Evolutionary conservation across 208 protist genomes (phyloP).

Genomic region (Trypanosoma congolense): DNA sequence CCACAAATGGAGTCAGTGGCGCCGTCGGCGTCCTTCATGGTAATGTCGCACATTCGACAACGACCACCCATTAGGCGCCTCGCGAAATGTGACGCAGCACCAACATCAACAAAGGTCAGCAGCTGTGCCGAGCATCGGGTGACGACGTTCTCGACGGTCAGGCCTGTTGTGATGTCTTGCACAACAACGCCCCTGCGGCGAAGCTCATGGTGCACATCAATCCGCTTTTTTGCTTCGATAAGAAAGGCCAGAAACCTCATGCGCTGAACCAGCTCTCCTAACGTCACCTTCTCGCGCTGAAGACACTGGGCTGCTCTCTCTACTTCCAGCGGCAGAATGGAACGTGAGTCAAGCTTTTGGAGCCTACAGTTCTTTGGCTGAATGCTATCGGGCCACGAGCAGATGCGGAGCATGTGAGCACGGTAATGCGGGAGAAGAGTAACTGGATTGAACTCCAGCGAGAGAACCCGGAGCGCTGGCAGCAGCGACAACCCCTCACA

Average conservation of each 20-base stretch:
- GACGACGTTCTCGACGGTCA: constrained; percentile 32
- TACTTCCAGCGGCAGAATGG: constrained; percentile 41
- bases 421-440: constrained; percentile 70
- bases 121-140: constrained; percentile 39
- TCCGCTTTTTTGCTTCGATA: constrained; percentile 37
- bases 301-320: constrained; percentile 41
- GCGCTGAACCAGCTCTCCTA: constrained; percentile 61
- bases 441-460: constrained; percentile 83
- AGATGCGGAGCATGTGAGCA: constrained; percentile 75
- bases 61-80: constrained; percentile 46
- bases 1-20: not conserved
- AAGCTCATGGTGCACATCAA: constrained; percentile 54
- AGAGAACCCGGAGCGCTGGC: constrained; percentile 64
- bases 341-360: constrained; percentile 52
- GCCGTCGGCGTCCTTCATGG: constrained; percentile 1
- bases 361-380: constrained; percentile 50
- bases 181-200: constrained; percentile 39
- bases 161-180: constrained; percentile 16
- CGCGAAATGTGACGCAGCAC: constrained; percentile 40
- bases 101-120: constrained; percentile 28
- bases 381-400: constrained; percentile 60
- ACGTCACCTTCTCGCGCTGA: constrained; percentile 45
- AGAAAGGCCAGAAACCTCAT: constrained; percentile 56
- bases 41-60: constrained; percentile 12
- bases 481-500: constrained; percentile 76